Conservation (phyloP, 768 basidiomycete species). For the Lactarius akahatsu region DNA sequence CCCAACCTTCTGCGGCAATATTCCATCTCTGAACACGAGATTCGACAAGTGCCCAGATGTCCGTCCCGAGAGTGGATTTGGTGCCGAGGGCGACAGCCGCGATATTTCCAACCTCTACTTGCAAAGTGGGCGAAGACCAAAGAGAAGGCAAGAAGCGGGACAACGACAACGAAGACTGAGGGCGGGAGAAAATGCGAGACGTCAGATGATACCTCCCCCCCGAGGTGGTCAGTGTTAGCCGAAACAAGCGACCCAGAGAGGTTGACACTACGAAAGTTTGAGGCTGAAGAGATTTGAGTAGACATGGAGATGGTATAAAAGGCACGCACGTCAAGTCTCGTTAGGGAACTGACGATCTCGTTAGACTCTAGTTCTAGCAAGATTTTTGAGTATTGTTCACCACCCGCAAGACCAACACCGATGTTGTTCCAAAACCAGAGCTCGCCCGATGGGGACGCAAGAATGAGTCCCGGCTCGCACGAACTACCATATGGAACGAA, state of each 20-base stretch:
- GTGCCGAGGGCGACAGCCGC: conserved; percentile 59
- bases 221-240: conserved; percentile 60
- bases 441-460: conserved; percentile 67
- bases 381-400: conserved; percentile 58
- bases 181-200: conserved; percentile 58
- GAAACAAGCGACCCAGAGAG: conserved; percentile 63
- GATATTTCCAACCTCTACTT: conserved; percentile 58
- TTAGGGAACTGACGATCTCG: conserved; percentile 66
- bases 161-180: conserved; percentile 46
- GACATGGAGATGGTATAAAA: conserved; percentile 15
- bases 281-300: conserved; percentile 40
- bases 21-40: conserved; percentile 71
- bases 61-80: conserved; percentile 45
- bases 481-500: conserved; percentile 65
- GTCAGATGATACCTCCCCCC: conserved; percentile 67
- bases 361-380: conserved; percentile 49
- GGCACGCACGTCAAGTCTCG: conserved; percentile 58
- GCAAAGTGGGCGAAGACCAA: conserved; percentile 43
- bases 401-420: conserved; percentile 78
- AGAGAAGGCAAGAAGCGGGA: conserved; percentile 45
- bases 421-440: conserved; percentile 89
- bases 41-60: conserved; percentile 69
- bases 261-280: conserved; percentile 71
- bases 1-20: conserved; percentile 66
- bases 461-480: conserved; percentile 85